These are phyloP conservation scores for Heliamphora pulchella DNA, from an alignment of 179 eudicot genomes.

Conservation along the genomic window DNA sequence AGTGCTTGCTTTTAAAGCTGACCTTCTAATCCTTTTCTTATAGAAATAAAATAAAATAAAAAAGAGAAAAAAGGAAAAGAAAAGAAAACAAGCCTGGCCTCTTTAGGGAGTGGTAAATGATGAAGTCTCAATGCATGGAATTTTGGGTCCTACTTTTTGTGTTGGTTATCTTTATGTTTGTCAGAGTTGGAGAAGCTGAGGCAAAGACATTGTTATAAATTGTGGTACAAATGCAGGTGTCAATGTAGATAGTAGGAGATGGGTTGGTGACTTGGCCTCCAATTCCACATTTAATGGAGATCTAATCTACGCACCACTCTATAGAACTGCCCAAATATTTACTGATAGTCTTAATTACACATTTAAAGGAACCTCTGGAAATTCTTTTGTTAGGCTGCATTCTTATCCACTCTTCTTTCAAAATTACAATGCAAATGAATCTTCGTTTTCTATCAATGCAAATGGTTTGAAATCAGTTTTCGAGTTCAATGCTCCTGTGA, in stretches of 20 bases:
- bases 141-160: constrained; percentile 16
- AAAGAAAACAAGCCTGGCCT: not conserved
- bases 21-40: no score
- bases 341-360: constrained; percentile 27
- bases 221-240: constrained; percentile 37
- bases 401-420: constrained; percentile 27
- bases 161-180: constrained; percentile 16
- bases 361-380: constrained; percentile 20
- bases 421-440: constrained; percentile 24
- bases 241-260: constrained; percentile 34
- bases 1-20: not conserved
- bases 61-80: not conserved
- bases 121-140: constrained; percentile 12
- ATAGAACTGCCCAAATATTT: constrained; percentile 30
- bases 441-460: constrained; percentile 27
- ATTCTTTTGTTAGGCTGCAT: constrained; percentile 34
- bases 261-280: constrained; percentile 33
- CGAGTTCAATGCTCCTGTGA: constrained; percentile 29
- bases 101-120: not conserved
- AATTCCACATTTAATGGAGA: constrained; percentile 23
- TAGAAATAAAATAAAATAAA: no score
- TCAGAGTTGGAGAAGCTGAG: constrained; percentile 23
- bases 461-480: constrained; percentile 31
- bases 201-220: constrained; percentile 18
- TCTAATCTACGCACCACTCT: constrained; percentile 22